Evolutionary conservation across 495 filamentous ascomycete species (phyloP).

Genomic region (Hypoxylon perforatum): DNA sequence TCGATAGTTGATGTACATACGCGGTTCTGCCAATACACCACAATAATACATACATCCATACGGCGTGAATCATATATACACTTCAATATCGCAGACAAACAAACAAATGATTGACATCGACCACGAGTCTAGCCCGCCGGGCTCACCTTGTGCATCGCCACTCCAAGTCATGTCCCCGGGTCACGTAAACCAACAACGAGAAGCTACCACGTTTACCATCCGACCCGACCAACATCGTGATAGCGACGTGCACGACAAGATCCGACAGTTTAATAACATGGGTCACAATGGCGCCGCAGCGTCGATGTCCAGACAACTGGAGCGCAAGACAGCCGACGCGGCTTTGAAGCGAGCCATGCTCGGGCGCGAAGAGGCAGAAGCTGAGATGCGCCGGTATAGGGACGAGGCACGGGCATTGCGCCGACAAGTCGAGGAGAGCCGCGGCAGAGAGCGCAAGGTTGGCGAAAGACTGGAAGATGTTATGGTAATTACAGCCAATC

Average conservation of each 20-base stretch:
- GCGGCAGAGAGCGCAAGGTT: conserved; percentile 76
- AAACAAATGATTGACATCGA: conserved; percentile 43
- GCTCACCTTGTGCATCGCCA: conserved; percentile 63
- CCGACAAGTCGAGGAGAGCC: conserved; percentile 73
- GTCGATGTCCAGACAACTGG: conserved; percentile 70
- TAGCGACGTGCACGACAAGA: conserved; percentile 80
- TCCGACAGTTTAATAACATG: conserved; percentile 83
- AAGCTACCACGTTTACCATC: conserved; percentile 38
- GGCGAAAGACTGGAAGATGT: conserved; percentile 81
- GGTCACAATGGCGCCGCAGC: conserved; percentile 47
- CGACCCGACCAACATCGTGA: conserved; percentile 64
- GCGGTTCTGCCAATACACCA: neutral
- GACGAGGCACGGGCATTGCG: conserved; percentile 66
- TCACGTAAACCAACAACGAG: conserved; percentile 77
- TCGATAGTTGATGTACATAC: conserved; percentile 11
- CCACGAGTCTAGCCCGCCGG: conserved; percentile 43
- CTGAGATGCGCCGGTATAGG: conserved; percentile 68
- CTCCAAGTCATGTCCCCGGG: conserved; percentile 81
- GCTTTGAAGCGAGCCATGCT: conserved; percentile 83
- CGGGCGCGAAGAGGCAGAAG: conserved; percentile 85
- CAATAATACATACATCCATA: neutral
- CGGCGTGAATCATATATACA: too few relatives aligned
- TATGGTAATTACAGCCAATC: conserved; percentile 62
- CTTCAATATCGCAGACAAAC: conserved; percentile 1
- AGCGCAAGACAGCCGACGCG: conserved; percentile 71